phyloP scores from a whole-genome alignment of 768 basidiomycete genomes.

The Mycena vitilis region DNA sequence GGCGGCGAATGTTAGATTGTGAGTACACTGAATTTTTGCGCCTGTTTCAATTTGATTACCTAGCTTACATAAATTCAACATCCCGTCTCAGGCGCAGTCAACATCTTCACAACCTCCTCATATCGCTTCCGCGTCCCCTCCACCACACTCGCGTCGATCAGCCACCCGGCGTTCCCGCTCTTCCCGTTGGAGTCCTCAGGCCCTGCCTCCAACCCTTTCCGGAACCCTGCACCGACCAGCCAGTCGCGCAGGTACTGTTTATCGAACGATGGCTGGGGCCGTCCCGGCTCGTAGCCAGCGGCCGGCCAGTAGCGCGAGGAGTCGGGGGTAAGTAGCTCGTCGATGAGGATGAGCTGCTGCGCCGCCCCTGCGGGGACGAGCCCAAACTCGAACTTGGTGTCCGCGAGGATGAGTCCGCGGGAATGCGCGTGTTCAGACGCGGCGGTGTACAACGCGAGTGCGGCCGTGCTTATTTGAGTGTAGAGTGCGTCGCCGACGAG shows the following conservation, averaged over 20 bases:
- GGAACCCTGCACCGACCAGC: slow-evolving; percentile 79
- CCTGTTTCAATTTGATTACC: too few relatives aligned
- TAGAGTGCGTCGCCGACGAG: slow-evolving; percentile 78
- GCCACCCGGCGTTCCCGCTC: slow-evolving; percentile 76
- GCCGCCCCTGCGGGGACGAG: slow-evolving; percentile 58
- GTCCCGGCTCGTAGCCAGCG: slow-evolving; percentile 76
- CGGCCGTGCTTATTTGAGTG: slow-evolving; percentile 64
- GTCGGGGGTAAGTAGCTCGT: slow-evolving; percentile 97
- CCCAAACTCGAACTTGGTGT: slow-evolving; percentile 99
- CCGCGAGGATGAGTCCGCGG: slow-evolving; percentile 92
- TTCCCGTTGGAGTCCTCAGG: slow-evolving; percentile 59
- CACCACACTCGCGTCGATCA: slow-evolving; percentile 81
- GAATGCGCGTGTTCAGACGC: slow-evolving; percentile 80
- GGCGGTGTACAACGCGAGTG: slow-evolving; percentile 75
- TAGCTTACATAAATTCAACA: too few relatives aligned
- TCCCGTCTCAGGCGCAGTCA: too few relatives aligned
- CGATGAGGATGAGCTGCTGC: slow-evolving; percentile 83
- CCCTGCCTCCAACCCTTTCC: slow-evolving; percentile 83
- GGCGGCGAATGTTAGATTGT: too few relatives aligned
- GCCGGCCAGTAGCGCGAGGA: slow-evolving; percentile 97
- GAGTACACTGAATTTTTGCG: too few relatives aligned
- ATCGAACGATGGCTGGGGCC: slow-evolving; percentile 90
- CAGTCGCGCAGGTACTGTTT: slow-evolving; percentile 97
- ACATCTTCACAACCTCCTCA: slow-evolving; percentile 74
- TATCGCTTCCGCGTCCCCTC: slow-evolving; percentile 84